Conservation (phyloP, 257 asterid species). For the Salvia miltiorrhiza region DNA sequence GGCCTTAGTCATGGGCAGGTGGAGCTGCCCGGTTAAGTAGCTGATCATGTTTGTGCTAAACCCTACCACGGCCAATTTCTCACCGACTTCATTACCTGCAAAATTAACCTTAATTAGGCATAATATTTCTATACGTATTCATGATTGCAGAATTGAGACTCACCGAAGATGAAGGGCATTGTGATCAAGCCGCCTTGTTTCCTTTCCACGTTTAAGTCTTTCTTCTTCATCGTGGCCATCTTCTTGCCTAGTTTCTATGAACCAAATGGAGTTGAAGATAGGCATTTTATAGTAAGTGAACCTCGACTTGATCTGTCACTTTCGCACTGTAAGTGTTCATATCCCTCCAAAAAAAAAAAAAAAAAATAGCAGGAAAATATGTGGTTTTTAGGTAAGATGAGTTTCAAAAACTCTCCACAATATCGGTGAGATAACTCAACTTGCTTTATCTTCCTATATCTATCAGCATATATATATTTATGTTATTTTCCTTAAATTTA, state of each 20-base stretch:
- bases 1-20: constrained; percentile 75
- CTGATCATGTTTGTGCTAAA: constrained; percentile 76
- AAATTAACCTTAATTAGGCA: not conserved
- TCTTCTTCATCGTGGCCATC: constrained; percentile 36
- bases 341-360: not conserved
- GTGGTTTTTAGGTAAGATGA: constrained; percentile 7
- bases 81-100: constrained; percentile 86
- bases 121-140: not conserved
- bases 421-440: not conserved
- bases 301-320: not conserved
- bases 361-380: not conserved
- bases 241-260: constrained; percentile 10
- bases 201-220: constrained; percentile 23
- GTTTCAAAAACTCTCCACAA: not conserved
- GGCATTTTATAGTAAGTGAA: not conserved
- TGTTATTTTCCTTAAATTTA: too few species aligned
- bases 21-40: constrained; percentile 71
- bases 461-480: not conserved
- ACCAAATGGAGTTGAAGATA: constrained; percentile 15
- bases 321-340: not conserved
- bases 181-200: constrained; percentile 78
- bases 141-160: constrained; percentile 15
- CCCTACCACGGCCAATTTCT: constrained; percentile 90
- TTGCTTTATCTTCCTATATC: not conserved
- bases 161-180: constrained; percentile 96